Evolutionary conservation across 78 protist species (phyloP), one percentile per base, ranked within the genome.

Genomic region (Thecamonas trahens): DNA sequence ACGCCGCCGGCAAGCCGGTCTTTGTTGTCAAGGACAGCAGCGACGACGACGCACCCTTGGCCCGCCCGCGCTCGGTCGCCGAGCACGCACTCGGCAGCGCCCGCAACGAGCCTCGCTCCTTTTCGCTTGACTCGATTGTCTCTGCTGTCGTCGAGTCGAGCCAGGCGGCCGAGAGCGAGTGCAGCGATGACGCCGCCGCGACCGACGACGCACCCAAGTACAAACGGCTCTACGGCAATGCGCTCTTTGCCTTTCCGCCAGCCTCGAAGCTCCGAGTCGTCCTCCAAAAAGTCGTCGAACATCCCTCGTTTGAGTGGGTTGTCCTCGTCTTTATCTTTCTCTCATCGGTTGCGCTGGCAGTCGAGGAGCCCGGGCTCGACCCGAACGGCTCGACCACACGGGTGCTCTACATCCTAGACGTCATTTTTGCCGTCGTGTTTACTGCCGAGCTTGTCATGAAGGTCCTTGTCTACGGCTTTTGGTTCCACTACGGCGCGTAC

Each of bases 381-480:
- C 60, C 60, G 31, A 9, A 7, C 11, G 6, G 29, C 7, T 9
- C n/a, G 6, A 15, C 2, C 45, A 50, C 5, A 20, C 2, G 8
- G 32, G 59, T 11, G 17, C 39, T 57, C 28, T 20, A 35, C 17
- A 32, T 17, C 26, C 2, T 70, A 24, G 15, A 37, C 34, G 34
- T 15, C 11, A 11, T 57, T 5, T 57, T 70, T 55, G 57, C 64
- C 26, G 44, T 13, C 24, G 14, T 57, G 31, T 70, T 70, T 28
- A 17, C 20, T 3, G 35, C 34, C 6, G 75, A 70, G 40, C 1
- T 55, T 42, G 54, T 55, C 37, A 1, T 70, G 26, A 70, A 70
- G 52, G 6, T 53, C 24, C 1, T 70, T 9, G 75, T 65, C 34
- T 32, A 55, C 9, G 75, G 75, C 17, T 54, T 70, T 29, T 53